Evolutionary conservation across 352 stramenopile species (phyloP).

Genomic region (Phytopythium ostracodes): DNA sequence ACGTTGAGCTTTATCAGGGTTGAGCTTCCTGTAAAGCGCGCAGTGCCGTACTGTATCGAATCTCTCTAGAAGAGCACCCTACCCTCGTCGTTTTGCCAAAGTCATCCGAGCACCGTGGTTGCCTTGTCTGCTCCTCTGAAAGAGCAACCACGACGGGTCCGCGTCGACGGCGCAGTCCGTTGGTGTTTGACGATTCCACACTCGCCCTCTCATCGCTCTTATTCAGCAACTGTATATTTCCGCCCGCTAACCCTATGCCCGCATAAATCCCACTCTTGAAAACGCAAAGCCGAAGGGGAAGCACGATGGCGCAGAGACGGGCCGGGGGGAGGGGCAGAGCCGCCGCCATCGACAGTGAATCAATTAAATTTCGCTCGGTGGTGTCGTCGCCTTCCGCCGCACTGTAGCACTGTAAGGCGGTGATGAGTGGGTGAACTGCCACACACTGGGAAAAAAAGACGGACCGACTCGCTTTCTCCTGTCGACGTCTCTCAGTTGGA

Average conservation of each 20-base stretch:
- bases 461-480: no score
- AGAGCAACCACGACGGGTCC: neutral
- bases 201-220: neutral
- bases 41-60: neutral
- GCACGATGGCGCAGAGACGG: neutral
- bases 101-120: conserved; percentile 1
- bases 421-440: neutral
- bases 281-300: neutral
- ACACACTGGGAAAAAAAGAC: neutral
- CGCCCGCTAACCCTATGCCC: neutral
- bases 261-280: neutral
- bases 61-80: conserved; percentile 5
- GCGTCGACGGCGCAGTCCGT: neutral
- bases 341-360: neutral
- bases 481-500: conserved; percentile 2
- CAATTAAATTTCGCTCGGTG: neutral
- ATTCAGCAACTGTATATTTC: neutral
- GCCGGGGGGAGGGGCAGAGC: neutral
- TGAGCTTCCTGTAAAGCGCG: neutral
- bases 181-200: neutral
- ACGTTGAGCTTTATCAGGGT: no score
- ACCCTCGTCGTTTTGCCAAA: neutral
- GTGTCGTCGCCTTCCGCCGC: no score
- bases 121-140: neutral
- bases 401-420: neutral